Evolutionary conservation across 2,329 filamentous ascomycete species (phyloP).

Genomic region (Ceratocystis cacaofunesta): DNA sequence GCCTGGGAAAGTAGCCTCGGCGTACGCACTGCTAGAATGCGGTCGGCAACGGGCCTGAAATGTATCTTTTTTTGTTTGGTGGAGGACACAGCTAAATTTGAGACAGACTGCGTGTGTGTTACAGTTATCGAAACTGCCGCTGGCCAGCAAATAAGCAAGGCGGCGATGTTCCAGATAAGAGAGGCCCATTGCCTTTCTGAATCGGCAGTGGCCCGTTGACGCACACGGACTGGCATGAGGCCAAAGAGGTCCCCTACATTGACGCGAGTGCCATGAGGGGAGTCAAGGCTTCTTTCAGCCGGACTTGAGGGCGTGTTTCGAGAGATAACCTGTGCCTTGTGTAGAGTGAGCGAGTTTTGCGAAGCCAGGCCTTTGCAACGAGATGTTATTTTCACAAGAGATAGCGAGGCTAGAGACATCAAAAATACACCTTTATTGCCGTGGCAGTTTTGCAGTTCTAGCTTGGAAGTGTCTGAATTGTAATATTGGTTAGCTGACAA

Average conservation of each 20-base stretch:
- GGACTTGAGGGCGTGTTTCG: constrained; percentile 47
- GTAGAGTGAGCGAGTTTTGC: constrained; percentile 51
- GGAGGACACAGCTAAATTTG: neutral
- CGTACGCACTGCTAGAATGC: constrained; percentile 18
- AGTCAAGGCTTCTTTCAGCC: constrained; percentile 40
- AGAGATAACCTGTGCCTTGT: constrained; percentile 51
- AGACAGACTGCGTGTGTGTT: neutral
- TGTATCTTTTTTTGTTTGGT: neutral
- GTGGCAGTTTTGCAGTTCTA: constrained; percentile 28
- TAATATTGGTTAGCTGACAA: neutral
- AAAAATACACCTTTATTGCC: constrained; percentile 63
- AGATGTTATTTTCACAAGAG: constrained; percentile 63
- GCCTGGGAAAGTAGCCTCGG: constrained; percentile 50
- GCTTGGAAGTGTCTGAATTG: constrained; percentile 12
- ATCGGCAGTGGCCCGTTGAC: constrained; percentile 47
- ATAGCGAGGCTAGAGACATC: constrained; percentile 59
- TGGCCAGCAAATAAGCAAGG: constrained; percentile 57
- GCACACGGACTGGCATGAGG: constrained; percentile 78
- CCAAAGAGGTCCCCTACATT: constrained; percentile 72
- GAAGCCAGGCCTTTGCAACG: constrained; percentile 45
- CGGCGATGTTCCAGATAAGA: constrained; percentile 43
- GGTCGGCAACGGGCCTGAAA: constrained; percentile 2
- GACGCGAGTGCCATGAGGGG: constrained; percentile 58
- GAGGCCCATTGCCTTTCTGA: constrained; percentile 50
- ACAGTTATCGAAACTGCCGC: constrained; percentile 41